Evolutionary conservation across 108 stramenopile genomes (phyloP), one percentile per base, ranked within the genome.

Genomic region (Fistulifera solaris): DNA sequence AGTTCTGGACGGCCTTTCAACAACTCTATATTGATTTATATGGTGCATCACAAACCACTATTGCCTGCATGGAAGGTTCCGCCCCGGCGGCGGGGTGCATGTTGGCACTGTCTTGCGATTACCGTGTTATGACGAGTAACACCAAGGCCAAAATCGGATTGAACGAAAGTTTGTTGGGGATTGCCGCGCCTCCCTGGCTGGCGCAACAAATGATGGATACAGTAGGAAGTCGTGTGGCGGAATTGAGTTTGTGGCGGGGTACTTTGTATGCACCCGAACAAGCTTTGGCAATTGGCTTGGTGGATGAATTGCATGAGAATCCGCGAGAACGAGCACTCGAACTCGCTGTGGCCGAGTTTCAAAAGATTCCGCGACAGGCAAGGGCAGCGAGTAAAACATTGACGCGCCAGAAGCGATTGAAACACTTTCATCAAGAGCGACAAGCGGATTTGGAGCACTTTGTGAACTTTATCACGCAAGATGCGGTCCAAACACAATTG

Each of bases 31-130:
- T 94, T 23, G 87, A 87, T 68, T 63, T 90, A 59, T 90, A 90
- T 54, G 88, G 88, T 3, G 61, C 69, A 12, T 69, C 81, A 1
- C 48, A 89, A 13, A 75, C 86, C 11, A 73, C 68, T 16, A 55
- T 91, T 48, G 83, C 85, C 1, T n/a, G n/a, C 6, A 74, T 94
- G 46, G 66, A 72, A 19, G 93, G 89, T 0, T 77, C 77, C 65
- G 83, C 93, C 28, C 86, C 87, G 35, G 93, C 93, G 3, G 93
- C 76, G 38, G 93, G 93, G 16, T 94, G 93, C 50, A 76, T 94
- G 68, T 57, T 94, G 18, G 84, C 88, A 39, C 58, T 94, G 80
- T 66, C 69, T 21, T 88, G 86, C 69, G 93, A 94, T 63, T 90
- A 84, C 65, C 75, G 93, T 0, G 57, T 90, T 27, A 80, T 94